Conservation (phyloP, 2,329 filamentous ascomycete genomes). For the Aspergillus ustus region DNA sequence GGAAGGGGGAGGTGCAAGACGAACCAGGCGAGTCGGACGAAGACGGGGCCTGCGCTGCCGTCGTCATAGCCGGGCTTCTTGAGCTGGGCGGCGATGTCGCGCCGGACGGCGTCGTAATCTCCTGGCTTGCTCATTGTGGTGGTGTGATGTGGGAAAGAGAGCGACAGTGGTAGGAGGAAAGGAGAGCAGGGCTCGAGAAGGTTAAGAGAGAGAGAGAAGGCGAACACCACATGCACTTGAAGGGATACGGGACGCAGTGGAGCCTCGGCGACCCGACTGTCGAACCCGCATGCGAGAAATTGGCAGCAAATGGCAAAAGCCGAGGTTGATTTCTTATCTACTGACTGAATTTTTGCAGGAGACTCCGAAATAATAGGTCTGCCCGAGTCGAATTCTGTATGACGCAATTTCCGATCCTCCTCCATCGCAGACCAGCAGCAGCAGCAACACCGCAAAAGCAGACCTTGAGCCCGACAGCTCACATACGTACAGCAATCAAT, state of each 20-base stretch:
- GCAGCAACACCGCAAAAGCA: background rate
- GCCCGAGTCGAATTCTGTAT: too few species aligned
- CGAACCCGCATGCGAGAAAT: constrained; percentile 4
- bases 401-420: too few species aligned
- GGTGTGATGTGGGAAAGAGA: background rate
- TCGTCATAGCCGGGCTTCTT: constrained; percentile 68
- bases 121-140: constrained; percentile 39
- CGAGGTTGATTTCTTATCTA: constrained; percentile 11
- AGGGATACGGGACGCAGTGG: constrained; percentile 2
- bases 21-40: constrained; percentile 67
- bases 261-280: constrained; percentile 15
- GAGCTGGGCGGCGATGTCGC: constrained; percentile 59
- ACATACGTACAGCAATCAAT: too few species aligned
- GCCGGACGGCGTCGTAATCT: constrained; percentile 56
- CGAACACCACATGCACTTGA: constrained; percentile 13
- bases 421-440: too few species aligned
- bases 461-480: background rate
- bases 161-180: background rate
- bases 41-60: constrained; percentile 66
- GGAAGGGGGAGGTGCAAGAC: constrained; percentile 24
- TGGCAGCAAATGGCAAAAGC: constrained; percentile 1
- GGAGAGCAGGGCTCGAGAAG: background rate
- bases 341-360: background rate
- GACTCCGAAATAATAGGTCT: too few species aligned
- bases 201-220: constrained; percentile 5